Percentiles rank a stretch among this genome's conserved stretches.
These are phyloP conservation scores for Condylostoma magnum DNA, from an alignment of 169 alveolate genomes.

Conservation along the genomic window DNA sequence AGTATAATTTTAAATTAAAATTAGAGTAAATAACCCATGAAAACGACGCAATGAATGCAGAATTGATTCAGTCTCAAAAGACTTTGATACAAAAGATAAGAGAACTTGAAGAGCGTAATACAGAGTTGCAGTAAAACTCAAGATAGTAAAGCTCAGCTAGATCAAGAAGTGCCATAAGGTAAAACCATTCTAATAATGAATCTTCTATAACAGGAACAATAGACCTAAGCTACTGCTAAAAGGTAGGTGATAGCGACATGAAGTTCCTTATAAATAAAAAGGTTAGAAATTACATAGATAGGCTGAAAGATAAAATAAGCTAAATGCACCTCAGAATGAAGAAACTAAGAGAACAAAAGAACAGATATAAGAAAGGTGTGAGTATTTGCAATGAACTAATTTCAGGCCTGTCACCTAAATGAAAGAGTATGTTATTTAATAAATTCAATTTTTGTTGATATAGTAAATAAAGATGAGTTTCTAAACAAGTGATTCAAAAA, in stretches of 20 bases:
- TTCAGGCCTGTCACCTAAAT: too few relatives aligned
- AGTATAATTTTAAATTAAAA: neutral
- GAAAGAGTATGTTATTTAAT: too few relatives aligned
- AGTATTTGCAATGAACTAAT: too few relatives aligned
- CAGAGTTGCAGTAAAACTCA: neutral
- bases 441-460: too few relatives aligned
- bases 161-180: too few relatives aligned
- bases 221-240: neutral
- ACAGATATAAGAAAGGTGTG: neutral
- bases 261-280: slow-evolving; percentile 1
- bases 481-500: slow-evolving; percentile 78
- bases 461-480: slow-evolving; percentile 64
- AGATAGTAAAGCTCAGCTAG: too few relatives aligned
- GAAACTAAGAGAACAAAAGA: neutral
- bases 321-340: neutral
- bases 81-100: neutral
- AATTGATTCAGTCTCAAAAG: neutral
- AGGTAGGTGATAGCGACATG: neutral
- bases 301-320: neutral
- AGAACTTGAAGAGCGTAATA: neutral
- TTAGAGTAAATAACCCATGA: neutral
- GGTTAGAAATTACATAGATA: neutral
- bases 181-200: too few relatives aligned
- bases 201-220: neutral
- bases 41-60: neutral